A percentile compares a stretch with the other conserved stretches of the same genome.
phyloP scores from a whole-genome alignment of 208 protist genomes.

The Acanthamoeba lenticulata region DNA sequence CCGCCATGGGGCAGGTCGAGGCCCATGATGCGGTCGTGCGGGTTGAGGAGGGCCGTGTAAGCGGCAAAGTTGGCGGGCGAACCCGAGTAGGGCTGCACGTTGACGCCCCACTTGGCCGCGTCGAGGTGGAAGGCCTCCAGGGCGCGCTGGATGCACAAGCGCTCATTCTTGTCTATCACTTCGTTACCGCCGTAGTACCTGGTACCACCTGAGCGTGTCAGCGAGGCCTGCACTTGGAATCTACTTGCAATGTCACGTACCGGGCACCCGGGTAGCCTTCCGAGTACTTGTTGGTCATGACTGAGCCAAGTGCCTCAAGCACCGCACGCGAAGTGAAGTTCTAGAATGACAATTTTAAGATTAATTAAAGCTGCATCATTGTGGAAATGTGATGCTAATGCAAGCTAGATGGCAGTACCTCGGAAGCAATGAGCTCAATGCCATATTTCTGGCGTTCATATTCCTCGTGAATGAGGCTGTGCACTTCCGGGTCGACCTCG shows the following conservation, averaged over 20 bases:
- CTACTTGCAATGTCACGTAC: conserved; percentile 14
- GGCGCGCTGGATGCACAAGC: conserved; percentile 92
- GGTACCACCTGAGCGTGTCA: not conserved
- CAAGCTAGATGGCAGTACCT: conserved; percentile 78
- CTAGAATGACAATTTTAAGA: conserved; percentile 77
- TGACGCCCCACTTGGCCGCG: conserved; percentile 89
- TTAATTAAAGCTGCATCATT: not conserved
- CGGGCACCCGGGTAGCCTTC: conserved; percentile 89
- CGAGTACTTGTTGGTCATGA: conserved; percentile 92
- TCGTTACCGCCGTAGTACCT: conserved; percentile 90
- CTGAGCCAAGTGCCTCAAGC: conserved; percentile 87
- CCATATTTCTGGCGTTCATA: conserved; percentile 89
- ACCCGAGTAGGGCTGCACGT: conserved; percentile 90
- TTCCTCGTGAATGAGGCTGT: conserved; percentile 87
- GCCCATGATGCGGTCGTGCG: conserved; percentile 85
- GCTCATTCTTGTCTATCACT: conserved; percentile 81
- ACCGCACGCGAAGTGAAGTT: conserved; percentile 94
- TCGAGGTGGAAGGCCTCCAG: conserved; percentile 95
- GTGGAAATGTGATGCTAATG: not conserved
- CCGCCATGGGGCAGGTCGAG: conserved; percentile 82
- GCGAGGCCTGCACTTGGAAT: not conserved
- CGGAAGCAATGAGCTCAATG: conserved; percentile 93
- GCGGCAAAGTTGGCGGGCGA: conserved; percentile 90
- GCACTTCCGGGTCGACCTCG: conserved; percentile 88
- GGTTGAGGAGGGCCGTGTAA: conserved; percentile 87